Base-by-base conservation (phyloP, 805 yeast species). In the Sugiyamaella mastotermitis region DNA sequence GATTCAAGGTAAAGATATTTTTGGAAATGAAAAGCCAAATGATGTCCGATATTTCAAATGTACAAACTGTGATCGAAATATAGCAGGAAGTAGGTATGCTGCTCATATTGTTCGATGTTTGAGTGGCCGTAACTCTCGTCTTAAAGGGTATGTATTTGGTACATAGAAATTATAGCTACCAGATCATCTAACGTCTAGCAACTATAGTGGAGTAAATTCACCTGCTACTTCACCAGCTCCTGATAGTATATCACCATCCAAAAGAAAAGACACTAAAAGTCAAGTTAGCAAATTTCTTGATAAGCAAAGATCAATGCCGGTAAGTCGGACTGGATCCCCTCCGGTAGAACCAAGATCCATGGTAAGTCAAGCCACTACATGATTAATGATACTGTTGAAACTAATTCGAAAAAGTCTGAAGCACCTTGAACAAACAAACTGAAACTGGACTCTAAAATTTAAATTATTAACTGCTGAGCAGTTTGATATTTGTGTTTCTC, bases 71-170 rank as follows among this genome's bases (percentile, higher is more conserved):
- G 78, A 76, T 14, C 68, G 98, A 40, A 85, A 80, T 52, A 81
- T 90, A 5, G 90, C 95, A 0, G 95, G 95, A 1, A 81, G 84
- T 26, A 66, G 98, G 42, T 88, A 85, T 68, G 97, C 97, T 2
- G 87, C 84, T 29, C 98, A 90, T 61, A 70, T 90, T 21, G 94
- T 87, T 56, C 77, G 95, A 51, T 90, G 98, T 56, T 60, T 87
- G 17, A 84, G 85, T 31, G 83, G 96, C 9, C 71, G 83, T 41
- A 48, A 48, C 29, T 23, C 35, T 18, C 15, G 30, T 7, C 14
- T 17, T 17, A 27, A 27, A 27, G 18, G 30, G 30, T 10, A 27
- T n/a, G 10, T 23, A 23, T n/a, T 23, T 23, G 10, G n/a, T 10
- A 10, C 26, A 23, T 23, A 23, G 26, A 23, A 10, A 10, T n/a